Percentiles rank a stretch among this genome's conserved stretches.
phyloP scores from a whole-genome alignment of 1,284 basidiomycete genomes.

The Lignosus rhinocerotis region DNA sequence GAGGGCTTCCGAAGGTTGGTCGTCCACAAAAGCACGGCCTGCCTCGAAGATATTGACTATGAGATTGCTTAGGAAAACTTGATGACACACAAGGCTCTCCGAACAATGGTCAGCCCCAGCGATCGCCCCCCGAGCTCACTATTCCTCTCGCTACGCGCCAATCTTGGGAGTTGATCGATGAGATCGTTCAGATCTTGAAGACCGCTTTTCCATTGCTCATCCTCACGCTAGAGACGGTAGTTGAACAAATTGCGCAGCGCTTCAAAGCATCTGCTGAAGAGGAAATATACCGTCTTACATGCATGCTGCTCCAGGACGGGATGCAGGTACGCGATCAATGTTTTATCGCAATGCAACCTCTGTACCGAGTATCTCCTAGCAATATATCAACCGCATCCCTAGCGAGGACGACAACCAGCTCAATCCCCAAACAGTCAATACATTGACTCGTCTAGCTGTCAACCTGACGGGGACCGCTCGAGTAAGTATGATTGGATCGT shows the following conservation, averaged over 20 bases:
- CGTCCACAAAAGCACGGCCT: no score
- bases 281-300: slow-evolving; percentile 92
- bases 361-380: slow-evolving; percentile 29
- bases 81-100: slow-evolving; percentile 11
- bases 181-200: slow-evolving; percentile 93
- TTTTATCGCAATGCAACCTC: neutral
- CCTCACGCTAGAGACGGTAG: slow-evolving; percentile 95
- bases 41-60: neutral
- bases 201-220: slow-evolving; percentile 96
- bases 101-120: slow-evolving; percentile 12
- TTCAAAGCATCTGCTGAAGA: slow-evolving; percentile 94
- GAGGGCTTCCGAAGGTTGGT: neutral
- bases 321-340: slow-evolving; percentile 52
- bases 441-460: slow-evolving; percentile 74
- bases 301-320: slow-evolving; percentile 78
- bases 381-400: slow-evolving; percentile 72
- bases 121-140: slow-evolving; percentile 13
- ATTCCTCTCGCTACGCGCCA: slow-evolving; percentile 53
- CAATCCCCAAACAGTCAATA: slow-evolving; percentile 53
- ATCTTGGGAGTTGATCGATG: slow-evolving; percentile 92
- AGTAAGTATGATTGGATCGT: slow-evolving; percentile 41
- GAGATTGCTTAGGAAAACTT: neutral
- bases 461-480: slow-evolving; percentile 69
- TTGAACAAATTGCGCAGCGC: slow-evolving; percentile 90
- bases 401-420: slow-evolving; percentile 81